phyloP scores from a whole-genome alignment of 441 rosid species.

The Kokia cookei region DNA sequence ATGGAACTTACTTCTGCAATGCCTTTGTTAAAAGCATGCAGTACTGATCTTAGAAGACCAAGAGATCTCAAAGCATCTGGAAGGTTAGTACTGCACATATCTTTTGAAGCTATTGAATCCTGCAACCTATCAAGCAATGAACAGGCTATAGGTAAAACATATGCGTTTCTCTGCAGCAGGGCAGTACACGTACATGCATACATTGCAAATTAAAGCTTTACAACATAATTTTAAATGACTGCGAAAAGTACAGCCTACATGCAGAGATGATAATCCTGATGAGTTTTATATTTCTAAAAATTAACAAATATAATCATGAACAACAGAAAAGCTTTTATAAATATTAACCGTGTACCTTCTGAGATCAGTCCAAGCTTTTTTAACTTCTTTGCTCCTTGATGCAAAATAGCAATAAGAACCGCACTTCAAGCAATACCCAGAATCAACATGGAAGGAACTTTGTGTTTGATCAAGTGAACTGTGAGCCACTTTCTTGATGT shows the following conservation, averaged over 20 bases:
- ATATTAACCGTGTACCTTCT: slow-evolving; percentile 34
- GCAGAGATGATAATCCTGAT: not conserved
- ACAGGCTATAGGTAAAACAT: slow-evolving; percentile 1
- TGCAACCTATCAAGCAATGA: slow-evolving; percentile 42
- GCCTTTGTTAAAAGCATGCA: slow-evolving; percentile 67
- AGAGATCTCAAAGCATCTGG: slow-evolving; percentile 53
- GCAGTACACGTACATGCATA: not conserved
- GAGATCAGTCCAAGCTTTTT: slow-evolving; percentile 49
- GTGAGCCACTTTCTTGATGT: slow-evolving; percentile 27
- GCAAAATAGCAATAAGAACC: slow-evolving; percentile 41
- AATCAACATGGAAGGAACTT: slow-evolving; percentile 20
- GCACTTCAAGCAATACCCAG: slow-evolving; percentile 63
- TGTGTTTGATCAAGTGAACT: slow-evolving; percentile 20
- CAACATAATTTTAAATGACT: not conserved
- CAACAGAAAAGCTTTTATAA: not conserved
- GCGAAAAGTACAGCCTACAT: not conserved
- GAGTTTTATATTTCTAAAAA: not conserved
- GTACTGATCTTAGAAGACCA: slow-evolving; percentile 39
- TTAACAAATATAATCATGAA: not conserved
- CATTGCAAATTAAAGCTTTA: not conserved
- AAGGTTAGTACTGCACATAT: slow-evolving; percentile 27
- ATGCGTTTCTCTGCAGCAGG: not conserved
- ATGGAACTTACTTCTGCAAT: slow-evolving; percentile 71
- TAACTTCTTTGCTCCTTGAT: slow-evolving; percentile 32
- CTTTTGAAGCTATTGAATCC: slow-evolving; percentile 35